Conservation (phyloP, 345 rosid genomes). For the Pugionium dolabratum region DNA sequence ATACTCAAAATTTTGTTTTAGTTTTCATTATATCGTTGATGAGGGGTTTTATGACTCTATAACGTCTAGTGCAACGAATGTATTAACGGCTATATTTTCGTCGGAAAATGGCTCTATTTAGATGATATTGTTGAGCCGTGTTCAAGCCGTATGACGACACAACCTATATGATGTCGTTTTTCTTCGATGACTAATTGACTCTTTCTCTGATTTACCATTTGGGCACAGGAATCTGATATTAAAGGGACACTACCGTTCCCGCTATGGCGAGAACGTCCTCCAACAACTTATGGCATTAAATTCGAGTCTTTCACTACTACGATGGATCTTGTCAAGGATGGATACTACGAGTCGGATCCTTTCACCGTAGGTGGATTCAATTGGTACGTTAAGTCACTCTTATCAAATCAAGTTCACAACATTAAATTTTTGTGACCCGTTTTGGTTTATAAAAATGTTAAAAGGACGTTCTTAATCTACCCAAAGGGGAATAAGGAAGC, state of each 20-base stretch:
- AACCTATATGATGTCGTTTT: background rate
- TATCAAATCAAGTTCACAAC: background rate
- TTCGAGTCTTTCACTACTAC: slow-evolving; percentile 17
- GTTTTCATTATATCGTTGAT: background rate
- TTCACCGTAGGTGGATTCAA: slow-evolving; percentile 18
- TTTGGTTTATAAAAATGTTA: background rate
- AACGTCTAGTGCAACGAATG: too few relatives aligned
- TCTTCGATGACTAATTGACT: slow-evolving; percentile 1
- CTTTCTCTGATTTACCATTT: background rate
- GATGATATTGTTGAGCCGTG: background rate
- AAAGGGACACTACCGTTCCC: too few relatives aligned
- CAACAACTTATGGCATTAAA: slow-evolving; percentile 14
- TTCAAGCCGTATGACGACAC: background rate
- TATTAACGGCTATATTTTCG: too few relatives aligned
- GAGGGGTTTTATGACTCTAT: background rate
- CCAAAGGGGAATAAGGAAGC: slow-evolving; percentile 5
- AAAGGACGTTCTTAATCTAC: slow-evolving; percentile 32
- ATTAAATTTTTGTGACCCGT: background rate
- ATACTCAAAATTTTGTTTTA: background rate
- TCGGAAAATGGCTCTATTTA: background rate
- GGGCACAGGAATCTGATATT: background rate
- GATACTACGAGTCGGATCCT: slow-evolving; percentile 18
- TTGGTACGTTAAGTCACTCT: slow-evolving; percentile 9
- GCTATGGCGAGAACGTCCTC: slow-evolving; percentile 13
- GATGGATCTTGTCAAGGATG: background rate